Evolutionary conservation across 1,284 basidiomycete genomes (phyloP), one percentile per base, ranked within the genome.

Genomic region (Papiliotrema fonsecae): DNA sequence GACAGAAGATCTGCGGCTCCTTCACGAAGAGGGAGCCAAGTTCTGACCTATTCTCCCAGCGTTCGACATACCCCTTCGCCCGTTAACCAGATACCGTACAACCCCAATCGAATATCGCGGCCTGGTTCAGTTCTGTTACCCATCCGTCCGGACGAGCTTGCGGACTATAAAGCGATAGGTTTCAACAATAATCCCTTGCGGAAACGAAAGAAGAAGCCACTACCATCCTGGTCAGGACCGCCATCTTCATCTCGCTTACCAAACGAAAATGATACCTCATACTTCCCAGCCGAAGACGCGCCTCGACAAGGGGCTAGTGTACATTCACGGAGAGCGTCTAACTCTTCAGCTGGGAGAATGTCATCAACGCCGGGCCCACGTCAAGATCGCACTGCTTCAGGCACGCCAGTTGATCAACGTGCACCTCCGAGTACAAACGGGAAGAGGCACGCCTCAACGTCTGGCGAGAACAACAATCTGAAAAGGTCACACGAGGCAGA

Each of bases 141-240:
- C 2, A 69, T 72, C 31, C 26, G 39, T 7, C 45, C 48, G 10
- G 64, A 69, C 22, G 69, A 72, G 44, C 41, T 64, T 10, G 53
- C 51, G 2, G 42, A 54, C 7, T 47, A 68, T 3, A 58, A 56
- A 7, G 25, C 47, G 2, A 21, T 47, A 1, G 67, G 57, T 2
- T 18, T 46, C 18, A 32, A 18, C 28, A 68, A 69, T 48, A 71
- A 71, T 41, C 66, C 67, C 4, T 51, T 71, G 2, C 49, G 65
- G 18, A 51, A 45, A 7, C 54, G 57, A 10, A 58, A 55, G 21
- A 30, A 47, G 6, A 34, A 49, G n/a, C 51, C 60, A 2, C 44
- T 59, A 13, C 68, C 68, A 1, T 61, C 58, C 4, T 70, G 68
- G 67, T 69, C 65, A 6, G 64, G 58, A 4, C 60, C 64, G 1